Conservation (phyloP, 768 basidiomycete genomes). For the Boletus patriciae region DNA sequence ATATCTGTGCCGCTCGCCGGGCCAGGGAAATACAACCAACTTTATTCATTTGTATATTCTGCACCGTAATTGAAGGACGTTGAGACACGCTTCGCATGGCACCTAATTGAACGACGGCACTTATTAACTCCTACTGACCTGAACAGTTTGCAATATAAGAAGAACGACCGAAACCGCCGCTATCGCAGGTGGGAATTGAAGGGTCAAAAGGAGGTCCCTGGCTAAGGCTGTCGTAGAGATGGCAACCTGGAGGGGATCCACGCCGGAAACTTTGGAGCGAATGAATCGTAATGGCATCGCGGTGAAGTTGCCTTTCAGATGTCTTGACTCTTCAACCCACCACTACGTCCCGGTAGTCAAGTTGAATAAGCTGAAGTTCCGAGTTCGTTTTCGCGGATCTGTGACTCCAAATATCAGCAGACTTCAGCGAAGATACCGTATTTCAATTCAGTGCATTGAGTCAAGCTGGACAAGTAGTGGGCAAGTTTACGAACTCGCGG, state of each 20-base stretch:
- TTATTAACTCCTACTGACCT: slow-evolving; percentile 31
- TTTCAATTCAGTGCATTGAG: not conserved
- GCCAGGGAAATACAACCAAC: slow-evolving; percentile 41
- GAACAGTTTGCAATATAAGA: slow-evolving; percentile 45
- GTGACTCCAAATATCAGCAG: not conserved
- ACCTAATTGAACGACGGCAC: not conserved
- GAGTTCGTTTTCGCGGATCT: not conserved
- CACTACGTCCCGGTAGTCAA: not conserved
- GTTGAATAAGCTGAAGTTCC: not conserved
- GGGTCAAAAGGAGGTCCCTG: slow-evolving; percentile 34
- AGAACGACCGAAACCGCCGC: slow-evolving; percentile 43
- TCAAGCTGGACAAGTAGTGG: not conserved
- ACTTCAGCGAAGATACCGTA: too few relatives aligned
- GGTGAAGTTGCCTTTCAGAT: not conserved
- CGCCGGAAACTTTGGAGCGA: slow-evolving; percentile 26
- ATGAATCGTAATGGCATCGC: slow-evolving; percentile 32
- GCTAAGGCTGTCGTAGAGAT: slow-evolving; percentile 31
- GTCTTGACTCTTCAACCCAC: not conserved
- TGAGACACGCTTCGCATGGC: not conserved
- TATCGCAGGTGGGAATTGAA: slow-evolving; percentile 44
- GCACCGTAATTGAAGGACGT: not conserved
- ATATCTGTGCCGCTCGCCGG: slow-evolving; percentile 41
- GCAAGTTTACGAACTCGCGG: too few relatives aligned
- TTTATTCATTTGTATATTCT: slow-evolving; percentile 39
- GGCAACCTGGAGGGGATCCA: slow-evolving; percentile 33